Evolutionary conservation across 306 rosid species (phyloP), one percentile per base, ranked within the genome.

Genomic region (Casuarina equisetifolia): DNA sequence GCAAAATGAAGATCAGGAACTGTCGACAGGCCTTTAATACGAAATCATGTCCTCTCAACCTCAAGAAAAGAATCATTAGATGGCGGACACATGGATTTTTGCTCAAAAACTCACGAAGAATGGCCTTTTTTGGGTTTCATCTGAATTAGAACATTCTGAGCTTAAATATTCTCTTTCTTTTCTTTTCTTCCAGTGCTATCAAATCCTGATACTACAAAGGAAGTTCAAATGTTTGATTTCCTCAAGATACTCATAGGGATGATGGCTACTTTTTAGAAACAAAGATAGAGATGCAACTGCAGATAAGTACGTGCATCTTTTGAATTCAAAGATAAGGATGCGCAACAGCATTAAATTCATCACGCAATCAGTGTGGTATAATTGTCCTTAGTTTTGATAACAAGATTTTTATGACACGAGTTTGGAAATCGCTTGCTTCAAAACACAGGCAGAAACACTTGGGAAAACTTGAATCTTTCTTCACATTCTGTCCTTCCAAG

Each of bases 161-260:
- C 3, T 58, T 13, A 48, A 48, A 48, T 48, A 9, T 48, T 48
- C 13, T 48, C 51, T 48, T 13, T 9, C 50, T 48, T 13, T 13
- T 48, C 8, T 4, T 48, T 13, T 48, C 13, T 48, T 9, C 11
- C 49, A 32, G 40, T 17, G 52, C 64, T 12, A 70, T 6, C 9
- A 58, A 69, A 45, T 16, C 4, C 36, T 78, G 20, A 39, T n/a
- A 13, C 62, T 63, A 53, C 59, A 40, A 20, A 61, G 72, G 48
- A 76, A 72, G 39, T 5, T 50, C 76, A 69, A 39, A 20, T 9
- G 38, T 66, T 69, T 79, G 52, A 5, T 58, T 38, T 68, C 38
- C 71, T 67, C 11, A 38, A 20, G 3, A 16, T 43, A 13, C 55
- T 58, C 1, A 19, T 19, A 13, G 32, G 45, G 8, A 19, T 40